phyloP scores from a whole-genome alignment of 306 rosid genomes.

The Ammopiptanthus mongolicus region DNA sequence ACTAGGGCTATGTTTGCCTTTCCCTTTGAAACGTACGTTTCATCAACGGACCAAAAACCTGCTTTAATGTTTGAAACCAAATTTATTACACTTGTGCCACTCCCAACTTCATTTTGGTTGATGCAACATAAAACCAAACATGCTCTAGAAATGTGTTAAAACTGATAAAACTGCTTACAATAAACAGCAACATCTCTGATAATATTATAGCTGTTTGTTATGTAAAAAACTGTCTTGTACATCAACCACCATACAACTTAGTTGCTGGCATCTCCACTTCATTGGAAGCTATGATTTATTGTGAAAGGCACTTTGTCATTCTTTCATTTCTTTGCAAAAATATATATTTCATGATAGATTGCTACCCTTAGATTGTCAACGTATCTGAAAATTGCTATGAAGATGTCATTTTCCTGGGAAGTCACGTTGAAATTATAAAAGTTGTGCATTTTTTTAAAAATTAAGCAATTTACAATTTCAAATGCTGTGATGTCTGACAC shows the following conservation, averaged over 20 bases:
- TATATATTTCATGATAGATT: background rate
- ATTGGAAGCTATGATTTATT: too few species aligned
- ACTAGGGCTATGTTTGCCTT: too few species aligned
- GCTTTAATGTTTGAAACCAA: too few species aligned
- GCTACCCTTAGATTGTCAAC: background rate
- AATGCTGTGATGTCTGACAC: background rate
- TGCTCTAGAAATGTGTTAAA: background rate
- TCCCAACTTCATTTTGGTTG: too few species aligned
- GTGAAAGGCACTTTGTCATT: background rate
- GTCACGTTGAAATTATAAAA: background rate
- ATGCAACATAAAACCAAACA: too few species aligned
- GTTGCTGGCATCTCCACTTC: background rate
- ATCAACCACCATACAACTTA: background rate
- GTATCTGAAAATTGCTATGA: background rate
- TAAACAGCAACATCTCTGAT: background rate
- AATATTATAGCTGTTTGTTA: background rate
- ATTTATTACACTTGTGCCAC: too few species aligned
- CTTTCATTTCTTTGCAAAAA: background rate
- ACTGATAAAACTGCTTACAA: background rate
- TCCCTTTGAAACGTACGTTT: too few species aligned
- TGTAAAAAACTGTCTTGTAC: background rate
- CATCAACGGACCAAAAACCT: too few species aligned
- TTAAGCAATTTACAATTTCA: background rate
- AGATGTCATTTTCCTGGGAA: background rate
- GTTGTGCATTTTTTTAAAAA: background rate